A percentile compares a stretch with the other conserved stretches of the same genome.
Evolutionary conservation across 2,329 filamentous ascomycete species (phyloP).

Genomic region (Ophiostoma sp.): DNA sequence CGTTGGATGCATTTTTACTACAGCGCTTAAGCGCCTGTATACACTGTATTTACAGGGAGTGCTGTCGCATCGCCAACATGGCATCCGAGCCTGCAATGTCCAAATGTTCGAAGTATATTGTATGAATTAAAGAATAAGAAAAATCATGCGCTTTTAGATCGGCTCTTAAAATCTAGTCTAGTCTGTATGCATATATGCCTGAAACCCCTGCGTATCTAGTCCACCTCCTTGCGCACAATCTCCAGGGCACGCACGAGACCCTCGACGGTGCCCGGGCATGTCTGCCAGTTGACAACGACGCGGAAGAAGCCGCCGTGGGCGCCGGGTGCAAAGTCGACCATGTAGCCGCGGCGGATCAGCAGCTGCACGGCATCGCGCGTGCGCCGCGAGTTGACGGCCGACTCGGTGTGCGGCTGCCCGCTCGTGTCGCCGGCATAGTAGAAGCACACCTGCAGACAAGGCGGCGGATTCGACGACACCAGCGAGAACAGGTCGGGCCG

Average conservation of each 20-base stretch:
- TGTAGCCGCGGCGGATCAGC: conserved; percentile 50
- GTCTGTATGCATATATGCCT: neutral
- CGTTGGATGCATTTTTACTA: neutral
- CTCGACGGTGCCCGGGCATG: conserved; percentile 46
- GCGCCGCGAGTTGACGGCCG: conserved; percentile 44
- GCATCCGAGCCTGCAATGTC: neutral
- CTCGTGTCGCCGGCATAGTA: conserved; percentile 61
- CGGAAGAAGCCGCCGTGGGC: conserved; percentile 52
- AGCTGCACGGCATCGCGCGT: conserved; percentile 46
- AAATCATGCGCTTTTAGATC: neutral
- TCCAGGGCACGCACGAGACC: conserved; percentile 52
- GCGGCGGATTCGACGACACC: conserved; percentile 69
- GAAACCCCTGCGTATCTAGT: neutral
- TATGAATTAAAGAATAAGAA: neutral
- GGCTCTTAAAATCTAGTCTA: conserved; percentile 1
- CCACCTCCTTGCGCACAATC: conserved; percentile 36
- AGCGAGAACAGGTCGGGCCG: conserved; percentile 58
- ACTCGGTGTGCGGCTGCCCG: conserved; percentile 43
- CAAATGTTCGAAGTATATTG: neutral
- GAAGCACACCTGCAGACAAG: conserved; percentile 92
- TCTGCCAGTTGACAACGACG: conserved; percentile 56
- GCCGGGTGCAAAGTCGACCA: conserved; percentile 58
- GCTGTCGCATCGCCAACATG: neutral
- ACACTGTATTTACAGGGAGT: neutral
- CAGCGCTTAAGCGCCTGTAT: neutral